phyloP scores from a whole-genome alignment of 169 alveolate genomes.

The Plasmodium cynomolgi region DNA sequence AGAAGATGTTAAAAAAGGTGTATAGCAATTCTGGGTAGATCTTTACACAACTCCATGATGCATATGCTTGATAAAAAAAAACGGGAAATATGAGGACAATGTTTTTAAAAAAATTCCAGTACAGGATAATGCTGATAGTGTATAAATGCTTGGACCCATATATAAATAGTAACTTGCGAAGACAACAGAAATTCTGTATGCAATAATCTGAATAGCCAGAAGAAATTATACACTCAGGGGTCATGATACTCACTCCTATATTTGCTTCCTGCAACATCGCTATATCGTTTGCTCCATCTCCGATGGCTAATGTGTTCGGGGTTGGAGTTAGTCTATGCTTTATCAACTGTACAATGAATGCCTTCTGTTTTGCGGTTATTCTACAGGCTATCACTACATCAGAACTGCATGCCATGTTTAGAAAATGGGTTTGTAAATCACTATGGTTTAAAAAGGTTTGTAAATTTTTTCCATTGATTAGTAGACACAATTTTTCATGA shows the following conservation, averaged over 20 bases:
- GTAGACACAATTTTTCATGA: constrained; percentile 80
- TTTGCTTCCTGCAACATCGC: constrained; percentile 91
- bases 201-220: constrained; percentile 98
- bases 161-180: constrained; percentile 95
- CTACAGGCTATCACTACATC: constrained; percentile 83
- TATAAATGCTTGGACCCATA: constrained; percentile 91
- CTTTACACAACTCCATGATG: constrained; percentile 74
- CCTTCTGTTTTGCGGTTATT: constrained; percentile 82
- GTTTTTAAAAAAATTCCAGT: constrained; percentile 76
- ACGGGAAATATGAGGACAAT: constrained; percentile 53
- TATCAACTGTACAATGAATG: constrained; percentile 78
- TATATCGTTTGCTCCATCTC: constrained; percentile 85
- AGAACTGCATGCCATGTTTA: constrained; percentile 83
- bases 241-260: constrained; percentile 96
- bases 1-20: constrained; percentile 50
- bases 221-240: constrained; percentile 97
- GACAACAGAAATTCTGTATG: constrained; percentile 93
- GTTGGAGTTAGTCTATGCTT: constrained; percentile 79
- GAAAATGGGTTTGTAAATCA: constrained; percentile 80
- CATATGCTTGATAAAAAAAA: constrained; percentile 76
- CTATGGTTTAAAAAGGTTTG: constrained; percentile 76
- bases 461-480: constrained; percentile 79
- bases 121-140: constrained; percentile 69
- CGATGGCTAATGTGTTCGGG: constrained; percentile 84
- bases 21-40: constrained; percentile 67